Evolutionary conservation across 495 filamentous ascomycete genomes (phyloP).

Genomic region (Neurospora sp.): DNA sequence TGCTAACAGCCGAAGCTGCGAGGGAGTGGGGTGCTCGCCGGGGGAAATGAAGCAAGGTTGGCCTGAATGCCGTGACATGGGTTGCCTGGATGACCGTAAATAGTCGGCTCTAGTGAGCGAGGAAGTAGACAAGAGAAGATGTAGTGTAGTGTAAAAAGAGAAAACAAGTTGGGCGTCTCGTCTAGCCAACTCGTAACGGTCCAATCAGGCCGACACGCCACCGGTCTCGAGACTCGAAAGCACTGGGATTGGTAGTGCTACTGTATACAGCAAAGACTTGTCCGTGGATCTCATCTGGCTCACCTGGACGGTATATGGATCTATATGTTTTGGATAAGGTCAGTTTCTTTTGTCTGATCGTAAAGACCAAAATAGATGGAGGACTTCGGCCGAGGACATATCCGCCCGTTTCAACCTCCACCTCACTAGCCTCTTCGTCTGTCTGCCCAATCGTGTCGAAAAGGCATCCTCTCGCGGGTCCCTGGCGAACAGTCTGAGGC

Average conservation of each 20-base stretch:
- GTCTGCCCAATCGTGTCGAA: neutral
- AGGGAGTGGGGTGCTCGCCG: neutral
- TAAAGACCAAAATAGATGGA: neutral
- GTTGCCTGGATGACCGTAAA: neutral
- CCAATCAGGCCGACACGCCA: constrained; percentile 15
- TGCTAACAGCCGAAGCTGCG: neutral
- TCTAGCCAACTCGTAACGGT: neutral
- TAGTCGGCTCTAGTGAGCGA: neutral
- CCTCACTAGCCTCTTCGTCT: neutral
- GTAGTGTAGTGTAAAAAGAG: neutral
- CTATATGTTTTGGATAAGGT: neutral
- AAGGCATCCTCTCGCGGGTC: neutral
- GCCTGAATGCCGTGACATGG: neutral
- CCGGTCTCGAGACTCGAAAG: neutral
- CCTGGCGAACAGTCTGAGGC: neutral
- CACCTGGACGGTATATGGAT: neutral
- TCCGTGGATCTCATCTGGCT: neutral
- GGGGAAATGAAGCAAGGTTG: neutral
- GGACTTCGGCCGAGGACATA: neutral
- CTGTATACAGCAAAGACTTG: neutral
- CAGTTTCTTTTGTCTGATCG: too few species aligned
- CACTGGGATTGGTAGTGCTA: neutral
- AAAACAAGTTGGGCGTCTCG: neutral
- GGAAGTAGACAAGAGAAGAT: neutral
- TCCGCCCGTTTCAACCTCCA: neutral